Base-by-base conservation (phyloP, 345 rosid species). In the Citrus inodora region DNA sequence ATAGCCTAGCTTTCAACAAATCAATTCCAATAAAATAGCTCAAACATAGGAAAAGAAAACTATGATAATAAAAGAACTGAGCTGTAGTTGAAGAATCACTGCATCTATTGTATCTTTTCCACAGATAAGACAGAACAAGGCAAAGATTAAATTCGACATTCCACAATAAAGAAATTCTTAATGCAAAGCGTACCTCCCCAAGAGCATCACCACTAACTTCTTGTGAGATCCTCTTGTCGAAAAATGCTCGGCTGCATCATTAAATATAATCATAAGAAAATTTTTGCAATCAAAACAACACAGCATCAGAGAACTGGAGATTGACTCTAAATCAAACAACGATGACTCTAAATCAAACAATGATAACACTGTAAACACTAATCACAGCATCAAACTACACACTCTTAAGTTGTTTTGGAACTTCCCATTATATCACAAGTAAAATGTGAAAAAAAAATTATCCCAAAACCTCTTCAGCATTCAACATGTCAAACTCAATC, bases 211-310 rank as follows among this genome's bases (percentile, higher is more conserved):
- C 94, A 61, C 83, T 84, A 40, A 94, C 96, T 84, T 94, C 98
- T 80, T 92, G 94, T 2, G 98, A 94, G 77, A 92, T 87, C 83
- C 98, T 90, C 89, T 94, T 92, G 84, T 92, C 98, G 51, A 68
- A 91, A 79, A 92, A 91, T 0, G 94, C 93, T 9, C 97, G 94
- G 19, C 97, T 94, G 83, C 79, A 66, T n/a, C 63, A 53, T 25
- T 0, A 46, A 40, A 51, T 35, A 11, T 3, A 77, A 67, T 53
- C 14, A 40, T 53, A 22, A 77, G 59, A 46, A 67, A 35, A 10
- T 14, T 13, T 70, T 19, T 9, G 40, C 22, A 53, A 1, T 40
- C 38, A 21, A 69, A 27, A 68, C 21, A 0, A 40, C 46, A 32
- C 9, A 17, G 2, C 35, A 67, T 32, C 25, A 13, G 46, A n/a